A percentile compares a stretch with the other conserved stretches of the same genome.
Evolutionary conservation across 768 basidiomycete genomes (phyloP).

Genomic region (Lentinula lateritia): DNA sequence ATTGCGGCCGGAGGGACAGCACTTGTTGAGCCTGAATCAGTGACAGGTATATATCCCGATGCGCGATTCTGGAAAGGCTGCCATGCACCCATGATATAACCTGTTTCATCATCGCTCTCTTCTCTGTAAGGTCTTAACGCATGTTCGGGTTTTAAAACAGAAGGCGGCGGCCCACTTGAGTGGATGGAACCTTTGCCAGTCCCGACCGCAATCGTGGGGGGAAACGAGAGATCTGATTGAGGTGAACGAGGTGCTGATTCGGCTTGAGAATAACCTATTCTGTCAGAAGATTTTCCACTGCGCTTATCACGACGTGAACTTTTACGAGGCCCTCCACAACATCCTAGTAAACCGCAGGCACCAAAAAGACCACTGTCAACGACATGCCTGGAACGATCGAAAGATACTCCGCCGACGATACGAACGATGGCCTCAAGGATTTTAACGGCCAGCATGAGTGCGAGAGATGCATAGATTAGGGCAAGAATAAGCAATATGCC

Average conservation of each 20-base stretch:
- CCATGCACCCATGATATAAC: conserved; percentile 96
- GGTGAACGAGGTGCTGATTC: conserved; percentile 1
- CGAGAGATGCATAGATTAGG: conserved; percentile 79
- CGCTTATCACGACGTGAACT: conserved; percentile 18
- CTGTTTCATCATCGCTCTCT: conserved; percentile 73
- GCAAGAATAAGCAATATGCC: conserved; percentile 81
- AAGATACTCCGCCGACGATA: conserved; percentile 69
- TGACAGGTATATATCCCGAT: conserved; percentile 42
- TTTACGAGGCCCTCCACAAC: conserved; percentile 44
- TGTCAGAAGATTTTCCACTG: conserved; percentile 6
- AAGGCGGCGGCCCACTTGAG: conserved; percentile 54
- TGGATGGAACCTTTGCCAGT: conserved; percentile 40
- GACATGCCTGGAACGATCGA: conserved; percentile 76
- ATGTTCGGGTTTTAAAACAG: conserved; percentile 75
- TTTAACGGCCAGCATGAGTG: conserved; percentile 81
- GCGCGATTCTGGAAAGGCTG: conserved; percentile 52
- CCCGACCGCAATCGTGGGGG: conserved; percentile 32
- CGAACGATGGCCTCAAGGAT: conserved; percentile 79
- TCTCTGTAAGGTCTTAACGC: conserved; percentile 71
- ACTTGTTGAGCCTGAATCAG: conserved; percentile 23
- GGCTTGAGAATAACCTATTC: conserved; percentile 2
- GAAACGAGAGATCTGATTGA: conserved; percentile 28
- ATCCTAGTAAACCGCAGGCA: conserved; percentile 68
- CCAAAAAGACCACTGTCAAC: conserved; percentile 88
- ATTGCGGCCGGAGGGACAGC: conserved; percentile 19